A percentile compares a stretch with the other conserved stretches of the same genome.
Evolutionary conservation across 1,284 basidiomycete species (phyloP).

Genomic region (Ceratobasidium sp.): DNA sequence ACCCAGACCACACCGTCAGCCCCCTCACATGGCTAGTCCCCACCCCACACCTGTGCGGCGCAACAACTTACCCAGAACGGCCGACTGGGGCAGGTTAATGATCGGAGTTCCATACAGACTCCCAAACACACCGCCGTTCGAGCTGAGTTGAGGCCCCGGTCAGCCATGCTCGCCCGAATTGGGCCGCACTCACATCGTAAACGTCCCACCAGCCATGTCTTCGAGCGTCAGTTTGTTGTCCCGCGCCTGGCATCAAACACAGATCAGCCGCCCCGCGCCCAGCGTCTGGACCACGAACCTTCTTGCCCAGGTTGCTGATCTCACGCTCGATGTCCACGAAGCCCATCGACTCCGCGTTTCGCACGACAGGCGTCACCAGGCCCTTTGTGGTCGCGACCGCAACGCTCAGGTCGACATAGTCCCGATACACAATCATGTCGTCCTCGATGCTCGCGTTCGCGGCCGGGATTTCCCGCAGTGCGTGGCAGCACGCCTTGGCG

Average conservation of each 20-base stretch:
- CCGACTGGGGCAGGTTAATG: conserved; percentile 96
- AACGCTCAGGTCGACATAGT: conserved; percentile 94
- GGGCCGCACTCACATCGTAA: conserved; percentile 83
- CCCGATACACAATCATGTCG: conserved; percentile 94
- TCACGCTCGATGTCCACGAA: conserved; percentile 94
- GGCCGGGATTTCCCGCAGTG: conserved; percentile 91
- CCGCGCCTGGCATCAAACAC: conserved; percentile 68
- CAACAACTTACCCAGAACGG: conserved; percentile 79
- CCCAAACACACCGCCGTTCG: conserved; percentile 98
- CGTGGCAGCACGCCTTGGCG: conserved; percentile 86
- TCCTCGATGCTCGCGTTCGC: conserved; percentile 97
- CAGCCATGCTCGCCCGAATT: neutral
- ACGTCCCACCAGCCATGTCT: conserved; percentile 96
- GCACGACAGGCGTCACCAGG: conserved; percentile 94
- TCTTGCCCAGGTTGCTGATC: conserved; percentile 90
- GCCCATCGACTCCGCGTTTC: conserved; percentile 89
- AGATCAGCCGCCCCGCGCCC: neutral
- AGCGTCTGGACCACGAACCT: conserved; percentile 62
- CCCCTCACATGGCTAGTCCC: conserved; percentile 18
- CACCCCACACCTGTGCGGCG: conserved; percentile 20
- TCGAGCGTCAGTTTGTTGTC: conserved; percentile 96
- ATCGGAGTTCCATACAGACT: conserved; percentile 97
- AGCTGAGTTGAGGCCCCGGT: conserved; percentile 61
- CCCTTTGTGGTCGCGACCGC: conserved; percentile 99
- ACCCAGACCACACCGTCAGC: conserved; percentile 38